phyloP scores from a whole-genome alignment of 2,329 filamentous ascomycete genomes.

The Beauveria varroae region DNA sequence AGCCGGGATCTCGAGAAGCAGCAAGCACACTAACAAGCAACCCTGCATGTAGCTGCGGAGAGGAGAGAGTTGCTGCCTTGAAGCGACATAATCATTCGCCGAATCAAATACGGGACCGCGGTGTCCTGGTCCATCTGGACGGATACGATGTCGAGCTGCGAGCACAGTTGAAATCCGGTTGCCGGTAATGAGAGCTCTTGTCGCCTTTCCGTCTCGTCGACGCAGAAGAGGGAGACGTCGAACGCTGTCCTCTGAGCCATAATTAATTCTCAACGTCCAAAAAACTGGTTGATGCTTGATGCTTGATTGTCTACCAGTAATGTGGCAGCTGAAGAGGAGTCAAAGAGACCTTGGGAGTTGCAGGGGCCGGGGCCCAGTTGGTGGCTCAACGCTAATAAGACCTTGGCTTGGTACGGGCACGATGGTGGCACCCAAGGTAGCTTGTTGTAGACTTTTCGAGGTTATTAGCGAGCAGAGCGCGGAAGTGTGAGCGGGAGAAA shows the following conservation, averaged over 20 bases:
- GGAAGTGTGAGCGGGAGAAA: neutral
- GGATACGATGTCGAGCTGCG: no score
- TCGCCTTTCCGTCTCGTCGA: no score
- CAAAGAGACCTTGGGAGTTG: neutral
- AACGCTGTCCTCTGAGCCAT: neutral
- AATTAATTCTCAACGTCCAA: neutral
- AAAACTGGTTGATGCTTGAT: neutral
- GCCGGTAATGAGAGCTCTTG: neutral
- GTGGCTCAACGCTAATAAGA: neutral
- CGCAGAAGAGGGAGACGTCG: neutral
- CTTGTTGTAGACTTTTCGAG: neutral
- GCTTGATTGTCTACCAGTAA: neutral
- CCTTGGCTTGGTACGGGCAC: neutral
- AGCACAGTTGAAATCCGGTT: no score
- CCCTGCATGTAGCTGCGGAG: neutral
- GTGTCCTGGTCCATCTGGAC: no score
- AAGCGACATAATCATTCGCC: no score
- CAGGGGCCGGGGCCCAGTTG: neutral
- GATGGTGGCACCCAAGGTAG: neutral
- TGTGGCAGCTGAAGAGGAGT: neutral
- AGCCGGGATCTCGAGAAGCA: slow-evolving; percentile 8
- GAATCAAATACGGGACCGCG: no score
- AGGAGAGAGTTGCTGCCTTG: no score
- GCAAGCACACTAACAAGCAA: neutral
- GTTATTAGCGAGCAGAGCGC: neutral